Percentiles rank a stretch among this genome's conserved stretches.
Evolutionary conservation across 495 filamentous ascomycete genomes (phyloP).

Genomic region (Penicillium diatomitis): DNA sequence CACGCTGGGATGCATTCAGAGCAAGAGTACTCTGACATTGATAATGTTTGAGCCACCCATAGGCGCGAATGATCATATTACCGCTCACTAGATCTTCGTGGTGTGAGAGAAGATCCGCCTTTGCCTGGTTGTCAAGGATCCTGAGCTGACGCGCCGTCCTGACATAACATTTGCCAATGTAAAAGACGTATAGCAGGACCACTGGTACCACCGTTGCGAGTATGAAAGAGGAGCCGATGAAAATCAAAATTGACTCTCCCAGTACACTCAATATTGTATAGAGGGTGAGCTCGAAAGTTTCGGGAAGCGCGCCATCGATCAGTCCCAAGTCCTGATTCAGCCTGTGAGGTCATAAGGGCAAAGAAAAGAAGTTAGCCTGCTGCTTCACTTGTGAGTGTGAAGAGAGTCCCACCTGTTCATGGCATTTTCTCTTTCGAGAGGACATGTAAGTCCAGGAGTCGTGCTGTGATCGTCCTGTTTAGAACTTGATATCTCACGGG

Average conservation of each 20-base stretch:
- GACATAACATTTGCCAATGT: conserved; percentile 18
- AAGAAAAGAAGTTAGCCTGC: too few relatives aligned
- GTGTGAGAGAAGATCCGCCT: conserved; percentile 60
- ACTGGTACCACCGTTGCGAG: conserved; percentile 11
- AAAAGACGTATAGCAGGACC: conserved; percentile 11
- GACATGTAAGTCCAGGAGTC: too few relatives aligned
- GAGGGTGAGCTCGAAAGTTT: conserved; percentile 8
- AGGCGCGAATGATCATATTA: conserved; percentile 62
- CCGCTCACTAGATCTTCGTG: conserved; percentile 59
- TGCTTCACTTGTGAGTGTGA: background rate
- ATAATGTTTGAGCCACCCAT: conserved; percentile 51
- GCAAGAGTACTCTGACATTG: conserved; percentile 47
- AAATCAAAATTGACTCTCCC: conserved; percentile 11
- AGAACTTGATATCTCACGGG: too few relatives aligned
- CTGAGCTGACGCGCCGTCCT: conserved; percentile 44
- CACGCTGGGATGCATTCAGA: conserved; percentile 49
- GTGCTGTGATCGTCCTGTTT: too few relatives aligned
- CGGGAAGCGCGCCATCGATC: conserved; percentile 39
- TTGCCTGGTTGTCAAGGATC: conserved; percentile 47
- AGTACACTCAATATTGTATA: conserved; percentile 6
- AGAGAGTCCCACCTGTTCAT: conserved; percentile 9
- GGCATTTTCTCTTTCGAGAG: conserved; percentile 12
- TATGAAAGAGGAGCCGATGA: conserved; percentile 14
- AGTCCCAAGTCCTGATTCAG: conserved; percentile 34
- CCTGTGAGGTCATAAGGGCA: background rate